These are phyloP conservation scores for Penicillium sclerotigenum DNA, from an alignment of 2,329 filamentous ascomycete genomes.

Conservation along the genomic window DNA sequence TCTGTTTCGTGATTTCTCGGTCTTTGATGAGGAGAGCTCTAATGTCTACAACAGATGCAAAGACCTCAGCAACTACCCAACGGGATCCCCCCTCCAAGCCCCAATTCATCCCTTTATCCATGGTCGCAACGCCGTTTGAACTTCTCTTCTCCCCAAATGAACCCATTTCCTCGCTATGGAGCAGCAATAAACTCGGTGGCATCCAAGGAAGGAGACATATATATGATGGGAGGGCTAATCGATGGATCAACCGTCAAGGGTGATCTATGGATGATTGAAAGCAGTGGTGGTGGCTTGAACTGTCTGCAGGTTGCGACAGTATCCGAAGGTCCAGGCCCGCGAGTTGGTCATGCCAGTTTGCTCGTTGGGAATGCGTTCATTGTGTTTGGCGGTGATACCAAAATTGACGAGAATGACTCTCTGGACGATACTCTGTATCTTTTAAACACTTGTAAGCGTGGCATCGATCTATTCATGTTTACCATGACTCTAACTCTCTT, in stretches of 20 bases:
- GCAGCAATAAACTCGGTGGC: slow-evolving; percentile 89
- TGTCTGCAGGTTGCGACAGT: slow-evolving; percentile 91
- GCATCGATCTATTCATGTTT: not conserved
- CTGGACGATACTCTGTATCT: slow-evolving; percentile 95
- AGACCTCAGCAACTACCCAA: slow-evolving; percentile 54
- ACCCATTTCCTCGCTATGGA: slow-evolving; percentile 94
- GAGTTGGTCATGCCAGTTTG: slow-evolving; percentile 90
- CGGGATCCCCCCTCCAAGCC: slow-evolving; percentile 49
- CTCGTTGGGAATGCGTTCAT: slow-evolving; percentile 98
- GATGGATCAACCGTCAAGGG: slow-evolving; percentile 95
- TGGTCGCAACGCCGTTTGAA: slow-evolving; percentile 90
- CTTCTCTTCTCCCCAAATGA: slow-evolving; percentile 75
- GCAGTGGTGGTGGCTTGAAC: slow-evolving; percentile 72
- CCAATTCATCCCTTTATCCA: slow-evolving; percentile 82
- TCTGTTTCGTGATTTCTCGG: not conserved
- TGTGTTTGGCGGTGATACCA: slow-evolving; percentile 97
- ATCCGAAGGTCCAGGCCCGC: slow-evolving; percentile 87
- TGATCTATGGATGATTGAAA: slow-evolving; percentile 96
- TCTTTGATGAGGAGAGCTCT: not conserved
- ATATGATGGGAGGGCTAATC: slow-evolving; percentile 94
- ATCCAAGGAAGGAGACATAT: slow-evolving; percentile 95
- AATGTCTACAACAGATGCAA: slow-evolving; percentile 23
- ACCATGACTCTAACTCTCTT: slow-evolving; percentile 29
- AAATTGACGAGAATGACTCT: slow-evolving; percentile 86
- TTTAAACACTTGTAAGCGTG: slow-evolving; percentile 85